A percentile compares a stretch with the other conserved stretches of the same genome.
Conservation (phyloP, 2,329 filamentous ascomycete genomes). For the Trichophyton simii region DNA sequence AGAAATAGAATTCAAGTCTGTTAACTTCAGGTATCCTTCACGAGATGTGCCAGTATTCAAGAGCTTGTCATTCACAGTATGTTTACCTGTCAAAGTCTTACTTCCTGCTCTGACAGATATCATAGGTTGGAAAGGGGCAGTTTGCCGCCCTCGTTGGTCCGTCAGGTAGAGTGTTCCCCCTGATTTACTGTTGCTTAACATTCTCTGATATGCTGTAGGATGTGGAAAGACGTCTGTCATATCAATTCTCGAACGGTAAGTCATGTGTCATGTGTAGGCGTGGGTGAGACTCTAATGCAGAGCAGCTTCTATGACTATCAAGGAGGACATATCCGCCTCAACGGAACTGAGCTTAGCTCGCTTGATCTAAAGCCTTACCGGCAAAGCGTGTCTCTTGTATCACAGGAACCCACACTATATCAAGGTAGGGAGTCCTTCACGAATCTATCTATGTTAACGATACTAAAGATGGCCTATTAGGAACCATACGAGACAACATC, state of each 20-base stretch:
- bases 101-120: neutral
- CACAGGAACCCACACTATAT: conserved; percentile 36
- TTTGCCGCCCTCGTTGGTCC: conserved; percentile 38
- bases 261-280: neutral
- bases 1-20: conserved; percentile 22
- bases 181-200: neutral
- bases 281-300: neutral
- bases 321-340: conserved; percentile 27
- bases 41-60: conserved; percentile 22
- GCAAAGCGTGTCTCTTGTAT: conserved; percentile 23
- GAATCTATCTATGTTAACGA: neutral
- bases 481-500: conserved; percentile 36
- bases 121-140: conserved; percentile 26
- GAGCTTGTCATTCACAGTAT: conserved; percentile 20
- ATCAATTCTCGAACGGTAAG: conserved; percentile 32
- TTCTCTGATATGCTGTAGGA: conserved; percentile 13
- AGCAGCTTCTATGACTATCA: conserved; percentile 15
- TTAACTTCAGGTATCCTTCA: conserved; percentile 28
- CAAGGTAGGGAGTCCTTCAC: conserved; percentile 21
- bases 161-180: conserved; percentile 20
- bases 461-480: conserved; percentile 3
- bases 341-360: conserved; percentile 20
- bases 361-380: conserved; percentile 23
- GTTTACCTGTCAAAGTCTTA: neutral
- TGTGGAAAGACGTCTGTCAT: conserved; percentile 38